These are phyloP conservation scores for Carex scoparia DNA, from an alignment of 176 grass and related monocot species.

Conservation along the genomic window DNA sequence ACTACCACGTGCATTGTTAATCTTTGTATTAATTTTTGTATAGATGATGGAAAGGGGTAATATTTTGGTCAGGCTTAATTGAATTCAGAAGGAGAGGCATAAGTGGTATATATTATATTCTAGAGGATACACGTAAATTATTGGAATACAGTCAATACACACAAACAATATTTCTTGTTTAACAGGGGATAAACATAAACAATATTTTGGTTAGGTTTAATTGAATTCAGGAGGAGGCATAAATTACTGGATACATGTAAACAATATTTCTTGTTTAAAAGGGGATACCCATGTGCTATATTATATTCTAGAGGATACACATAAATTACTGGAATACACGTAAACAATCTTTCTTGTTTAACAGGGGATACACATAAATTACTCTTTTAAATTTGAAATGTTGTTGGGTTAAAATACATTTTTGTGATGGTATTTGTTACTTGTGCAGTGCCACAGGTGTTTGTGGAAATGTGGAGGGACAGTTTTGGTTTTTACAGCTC, in stretches of 20 bases:
- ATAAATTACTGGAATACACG: too few relatives aligned
- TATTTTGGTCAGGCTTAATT: background rate
- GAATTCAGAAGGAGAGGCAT: background rate
- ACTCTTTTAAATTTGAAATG: background rate
- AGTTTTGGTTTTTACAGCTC: constrained; percentile 32
- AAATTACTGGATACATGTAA: too few relatives aligned
- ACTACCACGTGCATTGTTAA: background rate
- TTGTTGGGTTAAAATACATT: background rate
- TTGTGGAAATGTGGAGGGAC: constrained; percentile 27
- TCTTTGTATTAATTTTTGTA: background rate
- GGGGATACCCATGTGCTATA: too few relatives aligned
- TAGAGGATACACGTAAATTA: background rate
- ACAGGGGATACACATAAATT: background rate
- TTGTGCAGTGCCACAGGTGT: constrained; percentile 12
- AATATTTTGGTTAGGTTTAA: too few relatives aligned
- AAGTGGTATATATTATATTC: background rate
- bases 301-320: background rate
- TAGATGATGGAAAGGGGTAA: background rate
- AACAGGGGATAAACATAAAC: background rate
- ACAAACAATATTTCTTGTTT: background rate
- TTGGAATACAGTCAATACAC: background rate
- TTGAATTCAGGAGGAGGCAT: too few relatives aligned
- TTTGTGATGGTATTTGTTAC: background rate
- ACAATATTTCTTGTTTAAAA: too few relatives aligned
- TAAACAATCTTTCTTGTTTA: background rate